These are phyloP conservation scores for Xylariaceae sp. DNA, from an alignment of 2,329 filamentous ascomycete genomes.

Conservation along the genomic window DNA sequence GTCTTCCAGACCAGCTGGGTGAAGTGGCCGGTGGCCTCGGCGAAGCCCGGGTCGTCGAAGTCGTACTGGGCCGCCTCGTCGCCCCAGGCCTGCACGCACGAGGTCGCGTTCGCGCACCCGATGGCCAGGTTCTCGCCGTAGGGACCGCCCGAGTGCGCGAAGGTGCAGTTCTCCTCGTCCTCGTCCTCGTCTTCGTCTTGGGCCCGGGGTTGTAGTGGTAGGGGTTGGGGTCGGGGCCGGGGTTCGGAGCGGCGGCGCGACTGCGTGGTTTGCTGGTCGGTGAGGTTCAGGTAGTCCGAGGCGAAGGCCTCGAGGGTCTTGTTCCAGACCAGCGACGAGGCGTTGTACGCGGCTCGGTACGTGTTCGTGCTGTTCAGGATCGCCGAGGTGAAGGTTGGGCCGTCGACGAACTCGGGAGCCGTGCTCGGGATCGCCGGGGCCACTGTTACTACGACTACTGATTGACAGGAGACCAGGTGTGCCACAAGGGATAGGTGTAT, in stretches of 20 bases:
- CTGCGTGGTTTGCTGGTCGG: neutral
- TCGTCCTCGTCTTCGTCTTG: neutral
- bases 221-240: neutral
- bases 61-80: constrained; percentile 61
- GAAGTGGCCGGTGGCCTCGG: constrained; percentile 67
- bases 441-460: constrained; percentile 30
- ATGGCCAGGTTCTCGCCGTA: constrained; percentile 77
- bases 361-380: constrained; percentile 68
- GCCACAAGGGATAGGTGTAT: constrained; percentile 5
- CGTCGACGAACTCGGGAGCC: constrained; percentile 38
- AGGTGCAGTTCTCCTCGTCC: constrained; percentile 44
- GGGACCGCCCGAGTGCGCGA: constrained; percentile 62
- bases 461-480: constrained; percentile 27
- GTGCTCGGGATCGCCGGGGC: constrained; percentile 29
- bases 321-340: constrained; percentile 65
- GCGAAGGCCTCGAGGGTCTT: constrained; percentile 60
- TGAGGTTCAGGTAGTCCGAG: constrained; percentile 46
- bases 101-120: constrained; percentile 63
- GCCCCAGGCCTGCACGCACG: constrained; percentile 68
- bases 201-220: neutral
- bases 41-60: constrained; percentile 60
- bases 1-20: constrained; percentile 73
- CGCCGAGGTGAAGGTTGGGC: constrained; percentile 50
- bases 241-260: neutral
- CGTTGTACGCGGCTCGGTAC: constrained; percentile 66